Conservation (phyloP, 257 asterid species). For the Capsicum rhomboideum region DNA sequence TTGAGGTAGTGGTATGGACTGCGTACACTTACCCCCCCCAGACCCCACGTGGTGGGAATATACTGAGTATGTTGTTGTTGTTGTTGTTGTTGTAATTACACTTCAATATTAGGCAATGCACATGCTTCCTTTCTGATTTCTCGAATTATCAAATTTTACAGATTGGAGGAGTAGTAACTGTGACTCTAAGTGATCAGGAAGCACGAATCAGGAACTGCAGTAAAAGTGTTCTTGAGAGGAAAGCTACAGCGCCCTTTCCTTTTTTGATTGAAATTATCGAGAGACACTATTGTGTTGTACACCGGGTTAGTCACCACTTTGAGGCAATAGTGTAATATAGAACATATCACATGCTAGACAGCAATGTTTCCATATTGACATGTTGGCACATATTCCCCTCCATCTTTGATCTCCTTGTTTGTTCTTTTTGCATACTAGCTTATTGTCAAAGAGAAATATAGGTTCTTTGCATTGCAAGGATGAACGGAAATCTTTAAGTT, state of each 20-base stretch:
- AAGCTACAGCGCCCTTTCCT: conserved; percentile 57
- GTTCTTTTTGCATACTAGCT: not conserved
- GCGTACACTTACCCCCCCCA: too few relatives aligned
- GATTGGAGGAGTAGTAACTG: conserved; percentile 66
- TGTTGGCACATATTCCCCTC: not conserved
- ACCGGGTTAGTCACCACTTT: conserved; percentile 50
- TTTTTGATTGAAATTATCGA: conserved; percentile 71
- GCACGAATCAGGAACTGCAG: conserved; percentile 47
- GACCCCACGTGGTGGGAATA: too few relatives aligned
- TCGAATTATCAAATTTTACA: conserved; percentile 17
- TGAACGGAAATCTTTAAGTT: not conserved
- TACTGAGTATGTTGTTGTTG: too few relatives aligned
- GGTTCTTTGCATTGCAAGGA: not conserved
- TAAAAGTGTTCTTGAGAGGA: conserved; percentile 64
- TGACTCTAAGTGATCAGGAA: conserved; percentile 48
- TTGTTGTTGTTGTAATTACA: too few relatives aligned
- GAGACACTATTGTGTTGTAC: conserved; percentile 59
- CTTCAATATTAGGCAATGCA: not conserved
- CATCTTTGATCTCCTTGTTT: not conserved
- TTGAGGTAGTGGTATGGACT: too few relatives aligned
- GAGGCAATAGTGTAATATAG: not conserved
- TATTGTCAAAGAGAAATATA: not conserved
- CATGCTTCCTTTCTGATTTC: not conserved
- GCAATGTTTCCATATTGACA: not conserved
- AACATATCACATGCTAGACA: not conserved